These are phyloP conservation scores for Boletus insuetus DNA, from an alignment of 768 basidiomycete species.

Conservation along the genomic window DNA sequence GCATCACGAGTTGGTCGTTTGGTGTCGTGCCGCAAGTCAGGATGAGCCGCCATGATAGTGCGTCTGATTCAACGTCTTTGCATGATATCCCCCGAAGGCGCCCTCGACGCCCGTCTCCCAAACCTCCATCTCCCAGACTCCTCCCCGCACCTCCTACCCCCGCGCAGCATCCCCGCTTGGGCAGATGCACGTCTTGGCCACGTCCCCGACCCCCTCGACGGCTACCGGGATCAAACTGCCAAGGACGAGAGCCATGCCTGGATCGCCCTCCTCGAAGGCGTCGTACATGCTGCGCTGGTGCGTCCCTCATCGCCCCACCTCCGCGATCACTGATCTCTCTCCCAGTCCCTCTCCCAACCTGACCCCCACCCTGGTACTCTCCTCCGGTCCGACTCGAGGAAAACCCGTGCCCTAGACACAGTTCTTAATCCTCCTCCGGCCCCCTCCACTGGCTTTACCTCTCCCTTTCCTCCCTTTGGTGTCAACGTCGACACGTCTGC, in stretches of 20 bases:
- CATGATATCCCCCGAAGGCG: constrained; percentile 59
- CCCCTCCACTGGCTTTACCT: constrained; percentile 66
- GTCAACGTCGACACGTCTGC: constrained; percentile 49
- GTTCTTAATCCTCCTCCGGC: constrained; percentile 64
- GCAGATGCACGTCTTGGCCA: constrained; percentile 51
- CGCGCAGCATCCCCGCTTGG: constrained; percentile 73
- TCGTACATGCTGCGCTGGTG: constrained; percentile 75
- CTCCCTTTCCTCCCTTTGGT: constrained; percentile 61
- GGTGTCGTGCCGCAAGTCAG: constrained; percentile 41
- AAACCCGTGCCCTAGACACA: constrained; percentile 40
- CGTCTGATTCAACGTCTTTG: constrained; percentile 36
- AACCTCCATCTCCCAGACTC: constrained; percentile 58
- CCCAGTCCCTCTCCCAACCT: constrained; percentile 51
- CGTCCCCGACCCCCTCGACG: constrained; percentile 51
- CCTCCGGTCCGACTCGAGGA: constrained; percentile 34
- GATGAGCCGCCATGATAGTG: constrained; percentile 56
- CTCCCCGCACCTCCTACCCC: constrained; percentile 54
- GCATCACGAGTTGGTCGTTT: constrained; percentile 37
- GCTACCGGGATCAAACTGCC: constrained; percentile 57
- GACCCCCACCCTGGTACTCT: constrained; percentile 42
- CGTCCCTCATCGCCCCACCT: constrained; percentile 18
- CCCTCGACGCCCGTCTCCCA: constrained; percentile 64
- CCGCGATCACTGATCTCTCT: constrained; percentile 5
- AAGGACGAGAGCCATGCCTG: constrained; percentile 79
- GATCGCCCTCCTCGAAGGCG: constrained; percentile 74